Evolutionary conservation across 768 basidiomycete species (phyloP), one percentile per base, ranked within the genome.

Genomic region (Phylloporus sp.): DNA sequence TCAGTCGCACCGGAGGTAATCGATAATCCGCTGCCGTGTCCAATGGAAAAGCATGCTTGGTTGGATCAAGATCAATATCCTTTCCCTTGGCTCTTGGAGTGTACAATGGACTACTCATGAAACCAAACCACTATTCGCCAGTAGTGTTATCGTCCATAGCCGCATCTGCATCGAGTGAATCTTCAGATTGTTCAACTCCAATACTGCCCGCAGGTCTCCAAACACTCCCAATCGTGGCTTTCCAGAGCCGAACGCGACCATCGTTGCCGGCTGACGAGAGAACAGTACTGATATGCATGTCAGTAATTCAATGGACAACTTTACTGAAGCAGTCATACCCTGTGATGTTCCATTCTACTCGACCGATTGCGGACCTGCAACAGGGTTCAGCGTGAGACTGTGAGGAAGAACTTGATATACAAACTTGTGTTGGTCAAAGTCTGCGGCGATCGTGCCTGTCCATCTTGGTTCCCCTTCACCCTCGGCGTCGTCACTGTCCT

Each of bases 291-390:
- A 24, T 23, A 23, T 20, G n/a, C 27, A 16, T 26, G 31, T 54
- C 10, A 58, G 38, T 34, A 45, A 40, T 29, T 48, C 41, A 44
- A 11, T 34, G 20, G 15, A 15, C 23, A 34, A 18, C 20, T 13
- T 44, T 28, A n/a, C n/a, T 13, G 27, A 46, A 34, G 22, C 32
- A 29, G 27, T 34, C 54, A 60, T 69, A 90, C 87, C 89, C 89
- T 29, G 86, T 89, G 44, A 94, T 84, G 65, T 95, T 95, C 92
- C 95, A 97, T 65, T 95, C 94, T 0, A 99, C 94, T 59, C 86
- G 78, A 3, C 86, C 86, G 10, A 95, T 80, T 4, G 85, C 78
- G 0, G 86, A 84, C 56, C 88, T 88, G 53, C 20, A 55, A 42
- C 4, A 6, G 9, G 8, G 27, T 39, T 63, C 41, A 56, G 55